phyloP scores from a whole-genome alignment of 345 rosid species.

The Arabis hirsuta region DNA sequence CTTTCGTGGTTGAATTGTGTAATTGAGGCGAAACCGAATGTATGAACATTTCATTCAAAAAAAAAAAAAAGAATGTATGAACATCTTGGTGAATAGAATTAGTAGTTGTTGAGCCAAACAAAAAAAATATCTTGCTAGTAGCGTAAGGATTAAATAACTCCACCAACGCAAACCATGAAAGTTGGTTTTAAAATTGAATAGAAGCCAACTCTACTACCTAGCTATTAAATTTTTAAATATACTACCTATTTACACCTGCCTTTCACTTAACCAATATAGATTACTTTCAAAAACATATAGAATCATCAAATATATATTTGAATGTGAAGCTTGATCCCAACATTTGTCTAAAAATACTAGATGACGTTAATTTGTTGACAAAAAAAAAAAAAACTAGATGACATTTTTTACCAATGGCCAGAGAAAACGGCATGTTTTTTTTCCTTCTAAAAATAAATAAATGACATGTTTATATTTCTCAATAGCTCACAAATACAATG shows the following conservation, averaged over 20 bases:
- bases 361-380: too few species aligned
- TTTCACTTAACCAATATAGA: background rate
- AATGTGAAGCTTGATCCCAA: background rate
- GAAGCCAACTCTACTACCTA: constrained; percentile 13
- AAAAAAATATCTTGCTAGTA: background rate
- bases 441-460: too few species aligned
- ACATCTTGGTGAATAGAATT: too few species aligned
- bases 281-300: background rate
- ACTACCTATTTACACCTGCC: constrained; percentile 4
- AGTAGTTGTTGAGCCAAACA: too few species aligned
- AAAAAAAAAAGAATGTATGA: too few species aligned
- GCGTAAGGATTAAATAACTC: constrained; percentile 16
- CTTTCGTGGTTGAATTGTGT: too few species aligned
- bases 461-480: background rate
- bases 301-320: background rate
- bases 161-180: constrained; percentile 22
- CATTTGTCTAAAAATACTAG: too few species aligned
- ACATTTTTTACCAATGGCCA: background rate
- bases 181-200: constrained; percentile 7
- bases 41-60: too few species aligned
- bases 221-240: background rate
- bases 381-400: too few species aligned
- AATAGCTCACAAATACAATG: background rate
- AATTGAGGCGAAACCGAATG: too few species aligned
- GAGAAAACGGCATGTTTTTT: background rate